Conservation (phyloP, 1,284 basidiomycete species). For the Melanopsichium pennsylvanicum region DNA sequence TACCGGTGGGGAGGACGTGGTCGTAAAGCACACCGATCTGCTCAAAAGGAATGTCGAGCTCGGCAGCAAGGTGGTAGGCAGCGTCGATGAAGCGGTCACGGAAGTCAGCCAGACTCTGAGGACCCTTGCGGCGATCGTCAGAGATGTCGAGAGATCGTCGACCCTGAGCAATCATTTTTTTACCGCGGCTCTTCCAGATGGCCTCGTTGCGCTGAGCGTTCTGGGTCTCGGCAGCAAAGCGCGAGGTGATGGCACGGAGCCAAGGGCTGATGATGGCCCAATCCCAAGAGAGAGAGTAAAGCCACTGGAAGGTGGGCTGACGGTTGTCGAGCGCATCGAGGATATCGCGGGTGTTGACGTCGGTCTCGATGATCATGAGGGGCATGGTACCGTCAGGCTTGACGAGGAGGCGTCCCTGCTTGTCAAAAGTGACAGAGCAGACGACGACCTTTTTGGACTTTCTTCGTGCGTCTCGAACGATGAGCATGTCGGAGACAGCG, state of each 20-base stretch:
- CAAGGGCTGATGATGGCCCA: slow-evolving; percentile 69
- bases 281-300: slow-evolving; percentile 70
- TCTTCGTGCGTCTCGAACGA: slow-evolving; percentile 65
- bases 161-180: slow-evolving; percentile 54
- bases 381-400: slow-evolving; percentile 69
- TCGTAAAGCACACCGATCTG: slow-evolving; percentile 74
- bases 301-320: slow-evolving; percentile 70
- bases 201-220: slow-evolving; percentile 46
- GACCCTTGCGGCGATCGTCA: slow-evolving; percentile 38
- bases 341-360: slow-evolving; percentile 66
- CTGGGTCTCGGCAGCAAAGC: slow-evolving; percentile 38
- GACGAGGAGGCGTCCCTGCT: slow-evolving; percentile 68
- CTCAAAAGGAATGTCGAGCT: slow-evolving; percentile 68
- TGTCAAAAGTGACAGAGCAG: slow-evolving; percentile 69
- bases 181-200: slow-evolving; percentile 47
- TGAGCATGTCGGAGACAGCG: slow-evolving; percentile 66
- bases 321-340: slow-evolving; percentile 68
- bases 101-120: slow-evolving; percentile 66
- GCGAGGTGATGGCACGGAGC: slow-evolving; percentile 67
- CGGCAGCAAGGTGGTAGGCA: slow-evolving; percentile 67
- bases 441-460: slow-evolving; percentile 69
- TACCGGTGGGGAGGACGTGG: slow-evolving; percentile 69
- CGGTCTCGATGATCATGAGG: slow-evolving; percentile 69
- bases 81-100: slow-evolving; percentile 69
- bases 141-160: slow-evolving; percentile 41